A percentile compares a stretch with the other conserved stretches of the same genome.
These are phyloP conservation scores for Medicago truncatula DNA, from an alignment of 306 rosid genomes.

Conservation along the genomic window DNA sequence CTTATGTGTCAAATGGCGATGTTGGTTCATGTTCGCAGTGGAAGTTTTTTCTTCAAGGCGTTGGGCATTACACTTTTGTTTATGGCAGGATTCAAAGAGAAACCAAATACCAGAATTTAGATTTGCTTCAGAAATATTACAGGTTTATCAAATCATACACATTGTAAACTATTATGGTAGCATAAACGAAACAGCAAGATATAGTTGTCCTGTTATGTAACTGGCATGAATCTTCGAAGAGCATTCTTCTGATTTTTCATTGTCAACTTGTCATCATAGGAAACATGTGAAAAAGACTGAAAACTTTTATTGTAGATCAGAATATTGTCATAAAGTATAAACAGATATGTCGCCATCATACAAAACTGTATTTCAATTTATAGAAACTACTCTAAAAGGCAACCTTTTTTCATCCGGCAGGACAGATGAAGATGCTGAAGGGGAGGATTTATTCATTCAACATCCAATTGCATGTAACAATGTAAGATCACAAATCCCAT, in stretches of 20 bases:
- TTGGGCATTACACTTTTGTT: constrained; percentile 82
- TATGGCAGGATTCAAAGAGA: constrained; percentile 93
- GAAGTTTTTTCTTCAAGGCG: constrained; percentile 97
- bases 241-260: neutral
- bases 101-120: constrained; percentile 81
- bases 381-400: constrained; percentile 10
- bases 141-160: constrained; percentile 56
- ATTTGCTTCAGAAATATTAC: constrained; percentile 87
- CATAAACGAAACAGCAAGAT: constrained; percentile 31
- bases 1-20: constrained; percentile 57
- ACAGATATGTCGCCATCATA: neutral
- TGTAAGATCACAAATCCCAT: constrained; percentile 54
- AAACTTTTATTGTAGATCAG: neutral
- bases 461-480: constrained; percentile 39
- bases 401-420: constrained; percentile 47
- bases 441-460: constrained; percentile 69
- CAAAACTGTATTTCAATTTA: neutral
- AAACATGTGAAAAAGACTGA: neutral
- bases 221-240: neutral
- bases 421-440: constrained; percentile 76
- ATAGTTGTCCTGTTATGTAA: too few species aligned
- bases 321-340: neutral
- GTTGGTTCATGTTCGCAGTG: constrained; percentile 72
- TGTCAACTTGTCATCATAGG: neutral
- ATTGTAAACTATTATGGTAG: neutral